Evolutionary conservation across 1,139 yeast genomes (phyloP), one percentile per base, ranked within the genome.

Genomic region (Williopsis jadinii): DNA sequence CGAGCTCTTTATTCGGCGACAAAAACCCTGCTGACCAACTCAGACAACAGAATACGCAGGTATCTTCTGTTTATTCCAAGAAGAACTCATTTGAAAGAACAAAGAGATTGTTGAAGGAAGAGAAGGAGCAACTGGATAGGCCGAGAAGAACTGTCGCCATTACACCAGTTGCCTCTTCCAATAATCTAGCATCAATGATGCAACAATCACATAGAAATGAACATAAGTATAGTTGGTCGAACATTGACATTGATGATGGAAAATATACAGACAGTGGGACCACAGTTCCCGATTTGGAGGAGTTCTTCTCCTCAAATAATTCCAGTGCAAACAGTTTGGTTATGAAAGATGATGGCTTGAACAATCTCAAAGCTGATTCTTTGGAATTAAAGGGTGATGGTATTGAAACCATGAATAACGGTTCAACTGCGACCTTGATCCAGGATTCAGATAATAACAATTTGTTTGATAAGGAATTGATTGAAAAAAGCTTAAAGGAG

Each of bases 231-330:
- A 19, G 15, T 11, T 50, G 45, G 34, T 54, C 49, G 38, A 55
- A 55, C 38, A 46, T 55, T 28, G 55, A 55, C 35, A 51, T 41
- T 27, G 52, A 54, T 35, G 59, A 55, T 40, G 59, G 59, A 1
- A 46, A 36, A 8, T 43, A 42, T 32, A 36, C 11, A 26, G 10
- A 5, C 30, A 30, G 8, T 2, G 9, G 12, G 2, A 33, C 29
- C 8, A 27, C 15, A 10, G 49, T 53, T 2, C 57, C 57, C 10
- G 59, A 52, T 6, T 30, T 54, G 9, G 47, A 46, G 9, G 52
- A 46, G 32, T 29, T 26, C 14, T 28, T 52, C 4, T 53, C 58
- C 15, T 55, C 59, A 9, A 51, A 47, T 30, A 54, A 51, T 39
- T 51, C 55, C 11, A 53, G 58, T 2, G 36, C 48, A 5, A 48